These are phyloP conservation scores for Hanseniaspora guilliermondii DNA, from an alignment of 805 yeast genomes.

Conservation along the genomic window DNA sequence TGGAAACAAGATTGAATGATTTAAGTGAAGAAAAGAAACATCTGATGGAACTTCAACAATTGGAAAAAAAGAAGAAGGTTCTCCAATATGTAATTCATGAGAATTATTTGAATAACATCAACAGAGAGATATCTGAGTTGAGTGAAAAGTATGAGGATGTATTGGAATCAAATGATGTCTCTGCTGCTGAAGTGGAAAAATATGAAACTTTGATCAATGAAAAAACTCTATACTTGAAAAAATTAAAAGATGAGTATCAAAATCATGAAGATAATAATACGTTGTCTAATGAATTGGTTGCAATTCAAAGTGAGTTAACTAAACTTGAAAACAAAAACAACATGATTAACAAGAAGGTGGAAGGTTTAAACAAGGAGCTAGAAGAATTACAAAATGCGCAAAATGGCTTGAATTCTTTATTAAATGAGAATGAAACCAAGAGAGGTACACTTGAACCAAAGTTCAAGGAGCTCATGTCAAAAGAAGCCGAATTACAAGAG, in stretches of 20 bases:
- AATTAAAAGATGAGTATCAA: slow-evolving; percentile 34
- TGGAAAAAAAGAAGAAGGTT: slow-evolving; percentile 56
- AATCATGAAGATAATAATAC: slow-evolving; percentile 45
- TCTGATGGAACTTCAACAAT: slow-evolving; percentile 51
- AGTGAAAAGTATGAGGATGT: neutral
- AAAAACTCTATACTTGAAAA: slow-evolving; percentile 35
- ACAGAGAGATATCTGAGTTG: neutral
- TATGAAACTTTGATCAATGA: slow-evolving; percentile 43
- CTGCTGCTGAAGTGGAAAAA: slow-evolving; percentile 23
- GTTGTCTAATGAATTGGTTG: slow-evolving; percentile 35
- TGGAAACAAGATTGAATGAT: slow-evolving; percentile 61
- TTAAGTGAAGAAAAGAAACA: slow-evolving; percentile 71
- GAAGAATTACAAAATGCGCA: neutral
- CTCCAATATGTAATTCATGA: slow-evolving; percentile 66
- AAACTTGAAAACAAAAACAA: slow-evolving; percentile 32
- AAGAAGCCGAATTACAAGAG: slow-evolving; percentile 33
- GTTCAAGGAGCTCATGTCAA: slow-evolving; percentile 28
- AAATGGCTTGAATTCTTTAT: slow-evolving; percentile 15
- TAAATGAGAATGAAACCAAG: slow-evolving; percentile 30
- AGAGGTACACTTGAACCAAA: slow-evolving; percentile 32
- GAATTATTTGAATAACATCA: slow-evolving; percentile 37
- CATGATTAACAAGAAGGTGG: slow-evolving; percentile 29
- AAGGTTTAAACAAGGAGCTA: slow-evolving; percentile 26
- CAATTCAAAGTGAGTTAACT: slow-evolving; percentile 35
- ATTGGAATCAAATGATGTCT: neutral